Percentiles rank a stretch among this genome's conserved stretches.
These are phyloP conservation scores for Melampsora allii-populina DNA, from an alignment of 1,284 basidiomycete genomes.

Conservation along the genomic window DNA sequence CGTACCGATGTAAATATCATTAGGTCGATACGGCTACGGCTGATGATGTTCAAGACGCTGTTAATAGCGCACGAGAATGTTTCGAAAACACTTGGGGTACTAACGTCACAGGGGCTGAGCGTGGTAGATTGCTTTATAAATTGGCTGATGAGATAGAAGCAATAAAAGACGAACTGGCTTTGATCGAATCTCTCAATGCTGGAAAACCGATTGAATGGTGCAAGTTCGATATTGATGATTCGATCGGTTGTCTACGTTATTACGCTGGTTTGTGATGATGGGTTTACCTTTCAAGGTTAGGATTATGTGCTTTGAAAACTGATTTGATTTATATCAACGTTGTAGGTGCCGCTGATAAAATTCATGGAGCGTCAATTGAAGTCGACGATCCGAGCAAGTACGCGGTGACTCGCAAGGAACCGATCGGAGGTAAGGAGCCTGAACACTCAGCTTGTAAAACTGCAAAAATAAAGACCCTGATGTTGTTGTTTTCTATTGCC, in stretches of 20 bases:
- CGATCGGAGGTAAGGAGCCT: background rate
- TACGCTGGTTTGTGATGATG: slow-evolving; percentile 12
- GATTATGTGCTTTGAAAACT: background rate
- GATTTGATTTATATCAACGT: background rate
- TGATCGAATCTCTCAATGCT: slow-evolving; percentile 2
- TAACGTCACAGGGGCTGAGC: slow-evolving; percentile 5
- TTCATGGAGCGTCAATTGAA: slow-evolving; percentile 7
- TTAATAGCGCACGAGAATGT: background rate
- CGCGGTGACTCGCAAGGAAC: slow-evolving; percentile 13
- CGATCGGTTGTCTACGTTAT: background rate
- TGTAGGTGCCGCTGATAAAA: slow-evolving; percentile 11
- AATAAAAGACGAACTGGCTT: slow-evolving; percentile 2
- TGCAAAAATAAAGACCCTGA: background rate
- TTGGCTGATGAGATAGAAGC: slow-evolving; percentile 9
- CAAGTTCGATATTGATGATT: slow-evolving; percentile 7
- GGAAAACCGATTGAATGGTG: slow-evolving; percentile 10
- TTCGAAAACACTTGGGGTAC: slow-evolving; percentile 4
- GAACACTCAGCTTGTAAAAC: background rate
- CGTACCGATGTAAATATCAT: slow-evolving; percentile 54
- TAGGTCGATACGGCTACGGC: background rate
- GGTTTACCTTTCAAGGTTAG: background rate
- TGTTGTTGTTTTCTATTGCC: background rate
- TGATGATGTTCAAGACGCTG: slow-evolving; percentile 1
- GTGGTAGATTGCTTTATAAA: slow-evolving; percentile 12
- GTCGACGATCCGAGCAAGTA: slow-evolving; percentile 6